Evolutionary conservation across 345 rosid genomes (phyloP).

Genomic region (Microthlaspi erraticum): DNA sequence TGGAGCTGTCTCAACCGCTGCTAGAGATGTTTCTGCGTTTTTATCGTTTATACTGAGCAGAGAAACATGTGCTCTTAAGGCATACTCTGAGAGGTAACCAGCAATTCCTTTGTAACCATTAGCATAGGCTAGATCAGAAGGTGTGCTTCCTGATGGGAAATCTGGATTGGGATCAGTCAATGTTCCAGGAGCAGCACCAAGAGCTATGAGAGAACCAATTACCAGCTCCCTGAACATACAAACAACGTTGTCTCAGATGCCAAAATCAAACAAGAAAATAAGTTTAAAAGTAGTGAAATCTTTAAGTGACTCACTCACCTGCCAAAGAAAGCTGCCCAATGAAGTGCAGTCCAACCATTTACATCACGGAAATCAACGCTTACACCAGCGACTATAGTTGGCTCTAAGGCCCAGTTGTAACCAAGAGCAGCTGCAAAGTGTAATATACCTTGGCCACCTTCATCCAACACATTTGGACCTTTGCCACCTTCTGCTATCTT

Average conservation of each 20-base stretch:
- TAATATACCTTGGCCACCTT: conserved; percentile 88
- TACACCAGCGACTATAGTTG: conserved; percentile 79
- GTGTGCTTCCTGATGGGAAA: conserved; percentile 69
- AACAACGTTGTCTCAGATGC: conserved; percentile 4
- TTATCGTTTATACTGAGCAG: conserved; percentile 60
- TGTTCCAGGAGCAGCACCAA: conserved; percentile 82
- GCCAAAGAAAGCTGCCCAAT: conserved; percentile 97
- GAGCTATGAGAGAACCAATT: conserved; percentile 77
- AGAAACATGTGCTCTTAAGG: conserved; percentile 61
- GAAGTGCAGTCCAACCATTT: conserved; percentile 99
- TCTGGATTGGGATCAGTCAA: conserved; percentile 78
- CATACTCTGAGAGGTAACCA: conserved; percentile 88
- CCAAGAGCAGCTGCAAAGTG: conserved; percentile 98
- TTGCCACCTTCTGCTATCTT: conserved; percentile 84
- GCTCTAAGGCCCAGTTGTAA: conserved; percentile 94
- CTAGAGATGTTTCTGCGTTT: conserved; percentile 46
- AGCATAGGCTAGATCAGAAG: conserved; percentile 85
- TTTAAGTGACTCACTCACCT: conserved; percentile 53
- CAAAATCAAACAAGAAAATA: conserved; percentile 11
- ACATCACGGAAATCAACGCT: conserved; percentile 86
- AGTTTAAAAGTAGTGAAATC: conserved; percentile 15
- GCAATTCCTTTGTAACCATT: conserved; percentile 93
- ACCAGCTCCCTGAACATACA: conserved; percentile 65
- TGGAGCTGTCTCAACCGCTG: conserved; percentile 47
- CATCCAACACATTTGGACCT: conserved; percentile 82